Evolutionary conservation across 768 basidiomycete species (phyloP).

Genomic region (Leucosporidium scottii): DNA sequence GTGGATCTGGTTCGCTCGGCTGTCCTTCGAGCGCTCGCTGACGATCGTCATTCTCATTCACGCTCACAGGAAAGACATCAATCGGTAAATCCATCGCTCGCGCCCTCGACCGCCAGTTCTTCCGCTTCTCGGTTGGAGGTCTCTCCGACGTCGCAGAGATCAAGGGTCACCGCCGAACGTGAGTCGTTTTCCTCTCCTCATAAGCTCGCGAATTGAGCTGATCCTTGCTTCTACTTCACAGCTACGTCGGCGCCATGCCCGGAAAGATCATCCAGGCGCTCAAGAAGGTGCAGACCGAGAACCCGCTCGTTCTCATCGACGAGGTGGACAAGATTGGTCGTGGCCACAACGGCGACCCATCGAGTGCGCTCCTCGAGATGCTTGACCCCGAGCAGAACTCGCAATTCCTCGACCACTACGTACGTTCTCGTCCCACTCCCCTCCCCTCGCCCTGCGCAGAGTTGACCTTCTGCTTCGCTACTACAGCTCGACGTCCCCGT

Average conservation of each 20-base stretch:
- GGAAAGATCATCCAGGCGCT: conserved; percentile 67
- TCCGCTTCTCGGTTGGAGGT: conserved; percentile 93
- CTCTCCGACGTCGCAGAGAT: conserved; percentile 97
- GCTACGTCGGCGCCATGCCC: conserved; percentile 56
- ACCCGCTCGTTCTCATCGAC: conserved; percentile 63
- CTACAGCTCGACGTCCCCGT: conserved; percentile 71
- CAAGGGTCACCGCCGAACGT: conserved; percentile 96
- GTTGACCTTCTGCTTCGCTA: conserved; percentile 42
- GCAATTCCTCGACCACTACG: conserved; percentile 71
- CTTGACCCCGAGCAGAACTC: conserved; percentile 68
- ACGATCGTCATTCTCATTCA: background rate
- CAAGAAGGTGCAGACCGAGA: conserved; percentile 72
- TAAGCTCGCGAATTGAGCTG: background rate
- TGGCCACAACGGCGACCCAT: conserved; percentile 81
- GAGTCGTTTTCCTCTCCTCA: conserved; percentile 53
- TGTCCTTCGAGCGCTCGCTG: background rate
- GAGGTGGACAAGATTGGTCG: conserved; percentile 70
- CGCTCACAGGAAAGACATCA: conserved; percentile 64
- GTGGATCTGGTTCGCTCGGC: background rate
- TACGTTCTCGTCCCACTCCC: conserved; percentile 52
- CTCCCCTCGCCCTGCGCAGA: conserved; percentile 77
- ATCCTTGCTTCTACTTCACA: conserved; percentile 44
- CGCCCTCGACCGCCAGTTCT: conserved; percentile 84
- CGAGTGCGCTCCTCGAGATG: conserved; percentile 82
- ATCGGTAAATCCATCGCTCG: conserved; percentile 93